Base-by-base conservation (phyloP, 345 rosid species). In the Combretum micranthum region DNA sequence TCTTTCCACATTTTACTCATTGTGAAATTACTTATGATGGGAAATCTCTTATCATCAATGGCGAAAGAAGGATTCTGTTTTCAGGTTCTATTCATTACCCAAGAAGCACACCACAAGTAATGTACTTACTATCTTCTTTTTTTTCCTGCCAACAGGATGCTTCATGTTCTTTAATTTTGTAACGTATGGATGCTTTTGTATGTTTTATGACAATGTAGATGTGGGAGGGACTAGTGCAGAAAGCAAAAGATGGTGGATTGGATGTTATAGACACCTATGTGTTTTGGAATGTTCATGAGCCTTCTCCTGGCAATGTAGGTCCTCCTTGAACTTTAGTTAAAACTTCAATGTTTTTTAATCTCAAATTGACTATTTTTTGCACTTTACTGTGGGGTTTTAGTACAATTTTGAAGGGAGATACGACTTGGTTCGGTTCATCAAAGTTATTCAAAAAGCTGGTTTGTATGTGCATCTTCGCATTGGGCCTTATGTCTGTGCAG, bases 21-120 rank as follows among this genome's bases (percentile, higher is more conserved):
- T 72, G 86, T 69, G 64, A 26, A 16, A 82, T 84, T 7, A 68
- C 62, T 14, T 84, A 79, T 65, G 85, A 81, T 59, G 57, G 52
- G 51, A 84, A 75, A 68, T 77, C 87, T 42, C 72, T 84, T 46
- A 61, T 77, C 64, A 81, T 84, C 53, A 67, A 74, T 67, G 85
- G 85, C 9, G 69, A 69, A 23, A 75, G 71, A 52, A 84, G 74
- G 72, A 67, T 84, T 44, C 82, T 81, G 60, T 75, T 84, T 65
- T 81, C 91, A 56, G 83, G 85, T 54, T 84, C 91, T 42, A 81
- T 84, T 48, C 87, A 81, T 67, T 84, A 84, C 53, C 91, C 91
- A n/a, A 77, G 91, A 73, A 84, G 87, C 76, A 69, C 80, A 4
- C 87, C 77, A 18, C 53, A 81, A 72, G 85, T 81, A 22, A 17